A percentile compares a stretch with the other conserved stretches of the same genome.
These are phyloP conservation scores for Saccharomycopsis lassenensis DNA, from an alignment of 805 yeast species.

Conservation along the genomic window DNA sequence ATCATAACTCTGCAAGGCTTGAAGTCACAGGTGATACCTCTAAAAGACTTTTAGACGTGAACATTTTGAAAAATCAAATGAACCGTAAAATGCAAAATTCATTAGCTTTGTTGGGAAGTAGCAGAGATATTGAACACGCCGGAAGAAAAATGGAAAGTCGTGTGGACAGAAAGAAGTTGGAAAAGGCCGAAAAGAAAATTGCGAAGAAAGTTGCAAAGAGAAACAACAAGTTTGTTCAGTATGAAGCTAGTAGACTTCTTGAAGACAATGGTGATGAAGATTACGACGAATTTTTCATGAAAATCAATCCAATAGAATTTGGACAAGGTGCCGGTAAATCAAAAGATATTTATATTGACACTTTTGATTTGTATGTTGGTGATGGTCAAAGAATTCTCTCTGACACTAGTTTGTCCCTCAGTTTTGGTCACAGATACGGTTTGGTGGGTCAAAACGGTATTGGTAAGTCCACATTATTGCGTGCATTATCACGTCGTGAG, in stretches of 20 bases:
- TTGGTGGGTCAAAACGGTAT: conserved; percentile 98
- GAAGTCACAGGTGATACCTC: conserved; percentile 81
- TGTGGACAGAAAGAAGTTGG: conserved; percentile 93
- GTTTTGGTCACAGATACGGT: conserved; percentile 94
- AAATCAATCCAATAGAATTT: conserved; percentile 89
- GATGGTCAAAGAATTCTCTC: conserved; percentile 88
- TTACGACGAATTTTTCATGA: conserved; percentile 90
- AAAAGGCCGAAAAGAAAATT: conserved; percentile 93
- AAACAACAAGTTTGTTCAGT: conserved; percentile 69
- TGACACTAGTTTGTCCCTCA: conserved; percentile 75
- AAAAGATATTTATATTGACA: conserved; percentile 91
- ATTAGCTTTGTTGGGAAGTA: conserved; percentile 65
- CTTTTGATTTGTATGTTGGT: conserved; percentile 90
- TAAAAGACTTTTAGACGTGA: conserved; percentile 71
- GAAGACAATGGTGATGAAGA: conserved; percentile 48
- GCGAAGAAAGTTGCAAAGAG: conserved; percentile 93
- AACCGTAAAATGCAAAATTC: conserved; percentile 64
- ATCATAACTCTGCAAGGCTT: conserved; percentile 60
- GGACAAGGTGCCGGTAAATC: conserved; percentile 89
- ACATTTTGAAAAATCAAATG: conserved; percentile 53
- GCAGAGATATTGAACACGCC: conserved; percentile 79
- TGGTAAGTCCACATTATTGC: conserved; percentile 90
- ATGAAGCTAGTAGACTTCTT: conserved; percentile 89
- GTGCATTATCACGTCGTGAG: conserved; percentile 91
- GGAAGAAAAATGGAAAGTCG: conserved; percentile 88